phyloP scores from a whole-genome alignment of 208 protist species.

The Trypanosoma cruzi region DNA sequence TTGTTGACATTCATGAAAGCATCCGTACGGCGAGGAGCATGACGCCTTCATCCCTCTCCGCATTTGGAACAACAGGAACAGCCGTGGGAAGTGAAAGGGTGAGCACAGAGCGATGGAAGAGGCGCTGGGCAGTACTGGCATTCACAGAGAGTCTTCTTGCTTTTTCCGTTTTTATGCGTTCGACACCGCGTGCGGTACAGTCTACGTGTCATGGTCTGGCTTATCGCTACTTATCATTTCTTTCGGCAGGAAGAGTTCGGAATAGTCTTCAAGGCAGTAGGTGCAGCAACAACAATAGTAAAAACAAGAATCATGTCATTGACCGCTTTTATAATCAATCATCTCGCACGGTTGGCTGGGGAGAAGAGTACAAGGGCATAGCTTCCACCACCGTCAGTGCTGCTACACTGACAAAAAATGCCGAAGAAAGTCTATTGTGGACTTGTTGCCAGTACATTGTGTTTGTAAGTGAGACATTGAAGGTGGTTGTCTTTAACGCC shows the following conservation, averaged over 20 bases:
- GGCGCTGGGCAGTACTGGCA: conserved; percentile 10
- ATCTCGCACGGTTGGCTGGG: conserved; percentile 16
- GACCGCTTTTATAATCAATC: neutral
- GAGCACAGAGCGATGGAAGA: conserved; percentile 13
- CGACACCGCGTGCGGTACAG: neutral
- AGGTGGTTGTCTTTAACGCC: conserved; percentile 19
- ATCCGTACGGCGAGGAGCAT: neutral
- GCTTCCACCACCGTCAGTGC: neutral
- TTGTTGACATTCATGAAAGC: conserved; percentile 8
- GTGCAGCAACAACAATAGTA: neutral
- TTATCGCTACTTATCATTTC: conserved; percentile 17
- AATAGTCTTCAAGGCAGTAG: neutral
- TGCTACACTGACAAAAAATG: neutral
- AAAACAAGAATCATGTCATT: neutral
- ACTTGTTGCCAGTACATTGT: conserved; percentile 22
- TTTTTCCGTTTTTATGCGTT: conserved; percentile 17
- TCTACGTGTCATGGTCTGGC: conserved; percentile 26
- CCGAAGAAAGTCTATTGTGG: conserved; percentile 23
- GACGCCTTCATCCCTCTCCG: conserved; percentile 11
- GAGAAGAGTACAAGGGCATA: conserved; percentile 16
- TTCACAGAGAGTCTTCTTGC: conserved; percentile 20
- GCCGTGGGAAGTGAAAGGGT: conserved; percentile 8
- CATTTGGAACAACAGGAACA: conserved; percentile 5
- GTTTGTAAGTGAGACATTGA: conserved; percentile 21
- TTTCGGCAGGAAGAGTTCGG: neutral